A percentile compares a stretch with the other conserved stretches of the same genome.
Conservation (phyloP, 1,139 yeast species). For the Hanseniaspora gamundiae region DNA sequence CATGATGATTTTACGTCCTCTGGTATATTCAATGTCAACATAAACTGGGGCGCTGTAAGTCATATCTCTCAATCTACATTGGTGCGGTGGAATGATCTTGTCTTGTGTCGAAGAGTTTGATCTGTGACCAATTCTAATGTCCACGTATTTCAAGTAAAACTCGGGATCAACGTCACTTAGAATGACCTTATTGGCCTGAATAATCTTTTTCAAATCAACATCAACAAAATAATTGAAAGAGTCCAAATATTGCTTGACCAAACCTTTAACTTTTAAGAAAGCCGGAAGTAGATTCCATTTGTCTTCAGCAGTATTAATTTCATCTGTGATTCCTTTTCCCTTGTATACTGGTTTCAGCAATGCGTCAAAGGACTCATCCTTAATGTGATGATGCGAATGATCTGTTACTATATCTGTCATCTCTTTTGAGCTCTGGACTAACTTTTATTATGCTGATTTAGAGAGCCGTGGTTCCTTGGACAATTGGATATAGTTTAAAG, state of each 20-base stretch:
- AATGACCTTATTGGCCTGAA: constrained; percentile 78
- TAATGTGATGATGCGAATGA: constrained; percentile 9
- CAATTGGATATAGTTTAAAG: no score
- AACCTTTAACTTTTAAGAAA: constrained; percentile 85
- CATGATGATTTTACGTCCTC: constrained; percentile 85
- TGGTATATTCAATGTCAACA: constrained; percentile 92
- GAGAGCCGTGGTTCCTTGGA: no score
- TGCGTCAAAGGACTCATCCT: constrained; percentile 54
- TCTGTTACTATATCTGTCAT: background rate
- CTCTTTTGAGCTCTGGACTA: background rate
- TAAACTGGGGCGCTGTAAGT: constrained; percentile 93
- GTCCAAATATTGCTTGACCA: constrained; percentile 93
- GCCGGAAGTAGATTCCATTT: constrained; percentile 97
- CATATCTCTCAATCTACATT: constrained; percentile 87
- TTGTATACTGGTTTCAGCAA: constrained; percentile 68
- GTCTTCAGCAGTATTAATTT: constrained; percentile 80
- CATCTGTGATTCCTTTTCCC: constrained; percentile 80
- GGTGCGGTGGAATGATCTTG: constrained; percentile 74
- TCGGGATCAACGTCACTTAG: constrained; percentile 95
- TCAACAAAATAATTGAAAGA: constrained; percentile 95
- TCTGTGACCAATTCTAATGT: constrained; percentile 76
- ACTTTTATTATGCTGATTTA: no score
- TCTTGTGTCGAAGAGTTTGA: constrained; percentile 37
- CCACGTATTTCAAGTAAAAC: constrained; percentile 81
- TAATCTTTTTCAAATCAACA: constrained; percentile 81